phyloP scores from a whole-genome alignment of 1,139 yeast species.

The Pichia sp. region DNA sequence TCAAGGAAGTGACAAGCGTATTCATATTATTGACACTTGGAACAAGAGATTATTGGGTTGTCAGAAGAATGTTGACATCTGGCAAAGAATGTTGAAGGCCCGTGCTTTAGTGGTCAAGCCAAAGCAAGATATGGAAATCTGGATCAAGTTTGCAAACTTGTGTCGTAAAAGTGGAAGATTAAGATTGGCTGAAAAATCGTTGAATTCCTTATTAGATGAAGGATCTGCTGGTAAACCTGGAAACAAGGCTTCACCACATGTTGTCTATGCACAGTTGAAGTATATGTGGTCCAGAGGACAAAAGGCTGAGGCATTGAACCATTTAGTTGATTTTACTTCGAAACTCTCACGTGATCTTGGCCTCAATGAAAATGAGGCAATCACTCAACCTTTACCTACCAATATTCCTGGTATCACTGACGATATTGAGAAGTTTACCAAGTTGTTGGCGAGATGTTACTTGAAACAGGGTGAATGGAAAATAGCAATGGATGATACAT shows the following conservation, averaged over 20 bases:
- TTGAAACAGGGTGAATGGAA: slow-evolving; percentile 99
- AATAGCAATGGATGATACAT: slow-evolving; percentile 67
- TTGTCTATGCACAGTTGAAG: slow-evolving; percentile 93
- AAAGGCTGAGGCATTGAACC: slow-evolving; percentile 78
- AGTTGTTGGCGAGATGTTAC: slow-evolving; percentile 85
- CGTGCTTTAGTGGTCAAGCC: slow-evolving; percentile 92
- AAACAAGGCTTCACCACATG: slow-evolving; percentile 88
- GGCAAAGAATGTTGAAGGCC: slow-evolving; percentile 95
- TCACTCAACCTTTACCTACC: slow-evolving; percentile 81
- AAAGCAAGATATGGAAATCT: slow-evolving; percentile 94
- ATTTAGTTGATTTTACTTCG: slow-evolving; percentile 83
- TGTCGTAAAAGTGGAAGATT: slow-evolving; percentile 92
- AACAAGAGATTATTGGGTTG: slow-evolving; percentile 87
- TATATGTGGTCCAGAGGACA: slow-evolving; percentile 97
- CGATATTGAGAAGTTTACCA: slow-evolving; percentile 81
- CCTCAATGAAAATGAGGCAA: slow-evolving; percentile 72
- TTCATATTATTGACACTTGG: slow-evolving; percentile 87
- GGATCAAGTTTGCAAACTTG: slow-evolving; percentile 96
- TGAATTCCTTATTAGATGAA: slow-evolving; percentile 68
- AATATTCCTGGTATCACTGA: slow-evolving; percentile 70
- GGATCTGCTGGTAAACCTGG: slow-evolving; percentile 37
- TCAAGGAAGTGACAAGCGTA: slow-evolving; percentile 72
- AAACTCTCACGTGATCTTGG: slow-evolving; percentile 87
- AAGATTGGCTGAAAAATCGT: slow-evolving; percentile 87
- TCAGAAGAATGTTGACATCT: slow-evolving; percentile 93